These are phyloP conservation scores for Ophiocordyceps camponoti-floridani DNA, from an alignment of 2,329 filamentous ascomycete species.

Conservation along the genomic window DNA sequence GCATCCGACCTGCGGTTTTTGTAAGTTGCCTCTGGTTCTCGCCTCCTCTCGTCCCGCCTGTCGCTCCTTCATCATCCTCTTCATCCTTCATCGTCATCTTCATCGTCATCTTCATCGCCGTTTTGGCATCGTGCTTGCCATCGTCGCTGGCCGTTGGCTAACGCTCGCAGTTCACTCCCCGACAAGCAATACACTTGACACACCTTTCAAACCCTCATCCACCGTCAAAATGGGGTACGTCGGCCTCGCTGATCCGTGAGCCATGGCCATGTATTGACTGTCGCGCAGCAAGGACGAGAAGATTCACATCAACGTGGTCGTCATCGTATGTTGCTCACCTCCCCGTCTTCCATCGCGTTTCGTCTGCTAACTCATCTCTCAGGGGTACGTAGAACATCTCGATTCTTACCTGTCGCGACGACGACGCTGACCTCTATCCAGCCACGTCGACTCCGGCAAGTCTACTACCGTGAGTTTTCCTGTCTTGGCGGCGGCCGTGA, in stretches of 20 bases:
- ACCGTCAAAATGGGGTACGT: constrained; percentile 20
- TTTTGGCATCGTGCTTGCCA: no score
- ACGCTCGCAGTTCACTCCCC: constrained; percentile 2
- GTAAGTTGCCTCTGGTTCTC: constrained; percentile 9
- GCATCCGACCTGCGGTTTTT: constrained; percentile 23
- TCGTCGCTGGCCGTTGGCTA: neutral
- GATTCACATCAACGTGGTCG: constrained; percentile 93
- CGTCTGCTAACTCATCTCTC: constrained; percentile 5
- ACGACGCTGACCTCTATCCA: constrained; percentile 8
- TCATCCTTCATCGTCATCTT: neutral
- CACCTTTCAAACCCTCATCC: neutral
- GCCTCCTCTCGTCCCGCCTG: neutral
- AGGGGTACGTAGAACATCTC: constrained; percentile 10
- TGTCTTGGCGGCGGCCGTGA: constrained; percentile 3
- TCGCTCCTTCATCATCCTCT: neutral
- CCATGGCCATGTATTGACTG: constrained; percentile 1
- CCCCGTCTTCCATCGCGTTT: neutral
- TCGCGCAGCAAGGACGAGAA: constrained; percentile 74
- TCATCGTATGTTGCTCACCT: constrained; percentile 44
- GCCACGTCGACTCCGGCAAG: constrained; percentile 99
- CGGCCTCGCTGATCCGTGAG: neutral
- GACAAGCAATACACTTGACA: constrained; percentile 4
- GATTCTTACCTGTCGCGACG: constrained; percentile 12
- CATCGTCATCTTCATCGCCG: neutral
- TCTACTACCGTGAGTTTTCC: constrained; percentile 69